Evolutionary conservation across 176 grass and related monocot genomes (phyloP), one percentile per base, ranked within the genome.

Genomic region (Alopecurus myosuroides): DNA sequence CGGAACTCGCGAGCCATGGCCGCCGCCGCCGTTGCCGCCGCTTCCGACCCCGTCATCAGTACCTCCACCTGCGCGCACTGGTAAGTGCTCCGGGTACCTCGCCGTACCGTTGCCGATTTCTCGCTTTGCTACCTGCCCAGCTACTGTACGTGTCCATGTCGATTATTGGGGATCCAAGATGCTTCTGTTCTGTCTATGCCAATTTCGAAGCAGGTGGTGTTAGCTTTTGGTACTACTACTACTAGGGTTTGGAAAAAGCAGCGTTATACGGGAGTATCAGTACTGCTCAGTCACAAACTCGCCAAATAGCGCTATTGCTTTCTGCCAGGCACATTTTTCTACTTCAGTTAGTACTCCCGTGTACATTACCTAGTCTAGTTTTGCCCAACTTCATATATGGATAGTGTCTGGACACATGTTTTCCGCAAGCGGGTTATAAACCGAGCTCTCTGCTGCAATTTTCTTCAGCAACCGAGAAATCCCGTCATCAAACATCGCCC

Each of bases 1-100:
- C 39, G 15, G 39, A 6, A 22, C 29, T 23, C 29, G 56, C 84
- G 1, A 19, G 20, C 74, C 74, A 82, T 82, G 83, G 65, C 65
- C 33, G 30, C 12, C 41, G 53, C 72, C 39, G 50, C 60, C 41
- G 53, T 63, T 30, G 50, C 60, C 60, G 39, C 61, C 46, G 83
- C 71, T 70, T 52, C 78, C 72, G 88, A 83, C 42, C 39, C 37
- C 56, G 79, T 19, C 56, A 1, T 75, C 39, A 2, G 68, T n/a
- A 68, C 73, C 79, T 84, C 86, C 65, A 89, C 93, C 84, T 94
- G 93, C 78, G 51, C 81, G 72, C 85, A 92, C 93, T 94, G 93
- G 88, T 88, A 82, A 86, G 69, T 61, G 6, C 8, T 74, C 41
- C 73, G 30, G 70, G 22, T 5, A 31, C 18, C 45, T 75, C 4